Evolutionary conservation across 495 filamentous ascomycete genomes (phyloP).

Genomic region (Trypethelium eluteriae): DNA sequence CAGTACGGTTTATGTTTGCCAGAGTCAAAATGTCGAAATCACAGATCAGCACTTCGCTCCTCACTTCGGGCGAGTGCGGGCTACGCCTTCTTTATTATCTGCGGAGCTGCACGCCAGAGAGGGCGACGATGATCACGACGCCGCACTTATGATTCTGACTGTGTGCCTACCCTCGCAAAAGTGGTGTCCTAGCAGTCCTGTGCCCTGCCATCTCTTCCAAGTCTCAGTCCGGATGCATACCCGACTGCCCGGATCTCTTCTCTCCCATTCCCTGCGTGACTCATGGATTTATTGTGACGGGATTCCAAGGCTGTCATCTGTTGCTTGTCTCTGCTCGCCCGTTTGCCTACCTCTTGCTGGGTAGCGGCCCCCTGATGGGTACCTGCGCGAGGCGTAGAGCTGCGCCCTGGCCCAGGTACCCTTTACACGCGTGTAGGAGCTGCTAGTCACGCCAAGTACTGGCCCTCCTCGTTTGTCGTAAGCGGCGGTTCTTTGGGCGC

Average conservation of each 20-base stretch:
- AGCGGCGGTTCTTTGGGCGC: conserved; percentile 1
- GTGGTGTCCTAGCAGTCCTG: not conserved
- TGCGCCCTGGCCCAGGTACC: not conserved
- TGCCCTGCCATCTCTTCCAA: conserved; percentile 7
- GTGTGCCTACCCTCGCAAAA: conserved; percentile 5
- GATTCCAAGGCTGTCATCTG: conserved; percentile 9
- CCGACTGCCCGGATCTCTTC: conserved; percentile 1
- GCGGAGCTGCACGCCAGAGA: not conserved
- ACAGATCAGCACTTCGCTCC: conserved; percentile 1
- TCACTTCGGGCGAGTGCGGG: conserved; percentile 8
- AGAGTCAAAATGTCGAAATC: not conserved
- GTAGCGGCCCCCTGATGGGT: not conserved
- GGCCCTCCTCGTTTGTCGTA: conserved; percentile 8
- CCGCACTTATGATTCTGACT: not conserved
- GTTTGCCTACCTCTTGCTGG: not conserved
- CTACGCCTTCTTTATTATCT: not conserved
- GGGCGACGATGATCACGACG: conserved; percentile 8
- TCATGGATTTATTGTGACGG: not conserved
- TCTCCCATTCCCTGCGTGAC: not conserved
- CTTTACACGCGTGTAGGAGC: not conserved
- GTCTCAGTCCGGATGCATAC: conserved; percentile 7
- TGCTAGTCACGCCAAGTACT: not conserved
- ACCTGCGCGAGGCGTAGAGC: not conserved
- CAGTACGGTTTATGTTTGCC: too few relatives aligned
- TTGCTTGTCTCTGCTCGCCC: conserved; percentile 5